Conservation (phyloP, 192 early-diverging fungal genomes). For the Entomortierella parvispora region DNA sequence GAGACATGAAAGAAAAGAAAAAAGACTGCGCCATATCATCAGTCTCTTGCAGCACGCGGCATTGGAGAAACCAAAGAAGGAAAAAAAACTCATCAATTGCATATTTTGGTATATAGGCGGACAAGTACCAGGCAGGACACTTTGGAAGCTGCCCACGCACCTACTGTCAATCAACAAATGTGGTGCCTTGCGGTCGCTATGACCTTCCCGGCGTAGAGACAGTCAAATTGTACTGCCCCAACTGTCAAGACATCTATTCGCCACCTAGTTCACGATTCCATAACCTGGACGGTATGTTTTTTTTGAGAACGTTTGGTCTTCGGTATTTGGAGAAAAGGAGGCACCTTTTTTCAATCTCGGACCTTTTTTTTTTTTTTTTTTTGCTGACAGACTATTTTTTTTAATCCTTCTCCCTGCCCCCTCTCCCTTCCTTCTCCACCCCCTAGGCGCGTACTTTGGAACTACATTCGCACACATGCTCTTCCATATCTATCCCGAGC, state of each 20-base stretch:
- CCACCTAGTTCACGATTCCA: slow-evolving; percentile 76
- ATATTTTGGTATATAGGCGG: slow-evolving; percentile 50
- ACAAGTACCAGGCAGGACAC: slow-evolving; percentile 79
- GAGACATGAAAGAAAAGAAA: neutral
- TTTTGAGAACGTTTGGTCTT: neutral
- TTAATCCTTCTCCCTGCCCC: neutral
- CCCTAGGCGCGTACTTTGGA: slow-evolving; percentile 95
- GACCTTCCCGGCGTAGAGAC: slow-evolving; percentile 74
- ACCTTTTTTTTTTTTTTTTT: slow-evolving; percentile 23
- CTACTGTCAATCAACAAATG: slow-evolving; percentile 68
- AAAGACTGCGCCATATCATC: no score
- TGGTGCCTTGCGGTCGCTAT: slow-evolving; percentile 77
- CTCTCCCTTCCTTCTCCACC: no score
- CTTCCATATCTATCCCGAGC: slow-evolving; percentile 85
- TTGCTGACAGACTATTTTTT: neutral
- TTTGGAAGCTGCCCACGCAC: slow-evolving; percentile 83
- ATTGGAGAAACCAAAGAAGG: slow-evolving; percentile 35
- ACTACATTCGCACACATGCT: slow-evolving; percentile 95
- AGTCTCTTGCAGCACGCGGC: no score
- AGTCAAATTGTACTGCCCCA: slow-evolving; percentile 83
- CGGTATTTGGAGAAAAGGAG: neutral
- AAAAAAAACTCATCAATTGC: neutral
- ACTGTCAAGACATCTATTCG: slow-evolving; percentile 81
- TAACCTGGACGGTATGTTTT: slow-evolving; percentile 70
- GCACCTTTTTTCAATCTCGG: slow-evolving; percentile 2